phyloP scores from a whole-genome alignment of 768 basidiomycete genomes.

The Calocera cornea region DNA sequence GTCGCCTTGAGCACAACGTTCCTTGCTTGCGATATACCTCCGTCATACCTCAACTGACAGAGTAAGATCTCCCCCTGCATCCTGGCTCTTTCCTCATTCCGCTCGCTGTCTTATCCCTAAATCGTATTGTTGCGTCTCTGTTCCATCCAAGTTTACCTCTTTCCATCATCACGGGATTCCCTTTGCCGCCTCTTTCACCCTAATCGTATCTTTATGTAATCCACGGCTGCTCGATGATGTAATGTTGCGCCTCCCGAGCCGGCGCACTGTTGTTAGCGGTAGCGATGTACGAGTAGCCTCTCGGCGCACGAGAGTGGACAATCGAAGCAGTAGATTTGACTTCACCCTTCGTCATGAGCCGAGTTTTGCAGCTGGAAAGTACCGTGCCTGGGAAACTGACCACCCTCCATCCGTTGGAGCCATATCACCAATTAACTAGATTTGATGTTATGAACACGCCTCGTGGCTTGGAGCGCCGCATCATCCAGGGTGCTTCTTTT shows the following conservation, averaged over 20 bases:
- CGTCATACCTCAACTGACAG: neutral
- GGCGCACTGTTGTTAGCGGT: neutral
- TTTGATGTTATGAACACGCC: too few species aligned
- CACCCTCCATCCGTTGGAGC: too few species aligned
- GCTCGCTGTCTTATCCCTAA: neutral
- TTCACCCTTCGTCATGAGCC: too few species aligned
- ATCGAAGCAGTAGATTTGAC: neutral
- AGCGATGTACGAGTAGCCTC: neutral
- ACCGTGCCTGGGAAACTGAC: too few species aligned
- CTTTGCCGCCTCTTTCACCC: neutral
- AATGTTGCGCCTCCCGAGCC: neutral
- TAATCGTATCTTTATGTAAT: neutral
- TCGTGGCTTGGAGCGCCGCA: too few species aligned
- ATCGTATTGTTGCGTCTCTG: neutral
- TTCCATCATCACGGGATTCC: neutral
- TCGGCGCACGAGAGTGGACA: neutral
- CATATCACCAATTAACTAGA: too few species aligned
- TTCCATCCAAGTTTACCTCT: neutral
- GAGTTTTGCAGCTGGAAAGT: too few species aligned
- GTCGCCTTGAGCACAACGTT: neutral
- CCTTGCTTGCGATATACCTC: neutral
- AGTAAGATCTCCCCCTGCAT: neutral
- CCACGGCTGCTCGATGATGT: neutral
- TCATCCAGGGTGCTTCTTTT: too few species aligned
- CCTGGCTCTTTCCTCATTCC: neutral